phyloP scores from a whole-genome alignment of 1,284 basidiomycete species.

The Chalciporus sp. region DNA sequence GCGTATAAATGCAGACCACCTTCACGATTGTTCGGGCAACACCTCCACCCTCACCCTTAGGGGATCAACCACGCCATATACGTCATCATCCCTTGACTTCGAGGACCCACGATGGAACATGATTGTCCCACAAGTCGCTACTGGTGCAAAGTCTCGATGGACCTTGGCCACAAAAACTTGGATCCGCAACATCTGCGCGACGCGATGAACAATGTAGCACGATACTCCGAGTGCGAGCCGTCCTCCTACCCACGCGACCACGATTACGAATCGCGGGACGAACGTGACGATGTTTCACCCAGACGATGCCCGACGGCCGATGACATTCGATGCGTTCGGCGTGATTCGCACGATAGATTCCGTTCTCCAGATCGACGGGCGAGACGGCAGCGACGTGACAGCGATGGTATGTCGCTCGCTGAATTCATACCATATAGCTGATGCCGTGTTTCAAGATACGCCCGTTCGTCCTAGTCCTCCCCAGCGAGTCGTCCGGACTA shows the following conservation, averaged over 20 bases:
- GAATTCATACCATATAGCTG: too few relatives aligned
- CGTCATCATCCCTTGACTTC: neutral
- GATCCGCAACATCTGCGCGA: conserved; percentile 20
- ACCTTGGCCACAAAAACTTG: conserved; percentile 3
- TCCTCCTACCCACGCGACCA: conserved; percentile 11
- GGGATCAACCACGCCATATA: neutral
- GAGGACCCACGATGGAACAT: conserved; percentile 14
- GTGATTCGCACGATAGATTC: neutral
- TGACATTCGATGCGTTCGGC: neutral
- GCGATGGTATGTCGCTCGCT: too few relatives aligned
- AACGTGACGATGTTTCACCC: neutral
- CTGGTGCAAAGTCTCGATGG: conserved; percentile 26
- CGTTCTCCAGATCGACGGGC: too few relatives aligned
- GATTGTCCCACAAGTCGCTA: conserved; percentile 21
- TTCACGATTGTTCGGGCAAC: neutral
- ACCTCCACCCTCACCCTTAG: neutral
- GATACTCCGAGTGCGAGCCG: conserved; percentile 24
- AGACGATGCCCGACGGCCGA: neutral
- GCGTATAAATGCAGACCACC: conserved; percentile 11
- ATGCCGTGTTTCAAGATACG: too few relatives aligned
- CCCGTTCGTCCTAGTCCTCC: neutral
- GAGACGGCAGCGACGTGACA: too few relatives aligned
- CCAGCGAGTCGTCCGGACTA: neutral
- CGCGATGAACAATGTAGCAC: conserved; percentile 27
- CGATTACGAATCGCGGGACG: neutral